Evolutionary conservation across 805 yeast species (phyloP).

Genomic region (Candida palmyrensis): DNA sequence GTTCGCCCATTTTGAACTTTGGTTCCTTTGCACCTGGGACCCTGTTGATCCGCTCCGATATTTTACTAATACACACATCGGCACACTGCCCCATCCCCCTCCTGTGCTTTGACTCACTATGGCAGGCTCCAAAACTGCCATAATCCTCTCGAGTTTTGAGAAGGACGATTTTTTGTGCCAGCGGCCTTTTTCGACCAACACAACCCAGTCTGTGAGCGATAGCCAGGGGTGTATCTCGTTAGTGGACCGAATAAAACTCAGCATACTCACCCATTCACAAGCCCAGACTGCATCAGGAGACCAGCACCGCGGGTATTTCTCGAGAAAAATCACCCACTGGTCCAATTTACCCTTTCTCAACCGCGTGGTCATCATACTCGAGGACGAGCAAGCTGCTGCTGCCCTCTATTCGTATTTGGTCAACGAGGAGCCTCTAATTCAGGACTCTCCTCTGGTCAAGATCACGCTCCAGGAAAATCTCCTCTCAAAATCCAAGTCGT

Average conservation of each 20-base stretch:
- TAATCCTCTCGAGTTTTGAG: conserved; percentile 30
- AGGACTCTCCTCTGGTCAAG: conserved; percentile 15
- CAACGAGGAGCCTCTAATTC: conserved; percentile 7
- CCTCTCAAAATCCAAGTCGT: conserved; percentile 27
- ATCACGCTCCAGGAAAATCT: conserved; percentile 35
- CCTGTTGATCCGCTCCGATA: no score
- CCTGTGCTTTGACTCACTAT: no score
- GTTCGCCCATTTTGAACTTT: no score
- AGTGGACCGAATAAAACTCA: conserved; percentile 30
- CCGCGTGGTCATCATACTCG: conserved; percentile 34
- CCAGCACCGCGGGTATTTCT: conserved; percentile 14
- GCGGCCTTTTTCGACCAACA: no score
- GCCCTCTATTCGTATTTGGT: conserved; percentile 18
- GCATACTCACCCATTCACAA: conserved; percentile 19
- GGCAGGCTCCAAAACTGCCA: conserved; percentile 20
- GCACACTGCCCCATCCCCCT: no score
- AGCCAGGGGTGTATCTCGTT: no score
- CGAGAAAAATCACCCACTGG: conserved; percentile 30
- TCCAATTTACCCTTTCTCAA: conserved; percentile 32
- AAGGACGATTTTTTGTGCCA: conserved; percentile 26
- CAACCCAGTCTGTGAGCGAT: no score
- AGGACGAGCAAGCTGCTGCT: conserved; percentile 22
- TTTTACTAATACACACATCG: no score
- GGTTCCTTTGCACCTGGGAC: no score
- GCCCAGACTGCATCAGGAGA: conserved; percentile 11